These are phyloP conservation scores for Penium margaritaceum DNA, from an alignment of 139 green algal genomes.

Conservation along the genomic window DNA sequence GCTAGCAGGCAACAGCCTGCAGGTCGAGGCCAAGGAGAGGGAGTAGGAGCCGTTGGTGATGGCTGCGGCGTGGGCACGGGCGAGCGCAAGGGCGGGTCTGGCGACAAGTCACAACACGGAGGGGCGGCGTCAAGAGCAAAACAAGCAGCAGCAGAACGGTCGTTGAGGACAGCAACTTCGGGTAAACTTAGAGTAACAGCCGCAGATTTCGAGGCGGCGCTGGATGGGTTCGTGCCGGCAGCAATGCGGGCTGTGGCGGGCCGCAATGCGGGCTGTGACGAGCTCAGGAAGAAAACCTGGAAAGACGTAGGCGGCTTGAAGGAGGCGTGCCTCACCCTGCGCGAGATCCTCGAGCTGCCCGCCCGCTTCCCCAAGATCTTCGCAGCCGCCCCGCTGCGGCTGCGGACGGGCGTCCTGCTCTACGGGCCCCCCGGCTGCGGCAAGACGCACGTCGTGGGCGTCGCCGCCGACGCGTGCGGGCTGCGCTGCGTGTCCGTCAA, in stretches of 20 bases:
- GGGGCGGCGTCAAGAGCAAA: too few species aligned
- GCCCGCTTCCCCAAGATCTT: conserved; percentile 57
- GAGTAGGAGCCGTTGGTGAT: too few species aligned
- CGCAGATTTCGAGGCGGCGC: conserved; percentile 24
- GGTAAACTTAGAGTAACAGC: too few species aligned
- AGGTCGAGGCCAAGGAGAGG: too few species aligned
- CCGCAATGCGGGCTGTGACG: too few species aligned
- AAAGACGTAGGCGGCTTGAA: conserved; percentile 69
- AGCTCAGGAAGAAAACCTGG: too few species aligned
- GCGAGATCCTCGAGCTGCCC: conserved; percentile 76
- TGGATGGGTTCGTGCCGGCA: conserved; percentile 37
- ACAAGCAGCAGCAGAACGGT: too few species aligned
- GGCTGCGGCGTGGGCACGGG: too few species aligned
- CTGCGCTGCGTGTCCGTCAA: conserved; percentile 70
- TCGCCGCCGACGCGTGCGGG: conserved; percentile 59
- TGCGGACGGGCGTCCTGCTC: conserved; percentile 83
- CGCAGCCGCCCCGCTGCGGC: conserved; percentile 66
- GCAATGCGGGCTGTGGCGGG: conserved; percentile 24
- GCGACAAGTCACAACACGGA: too few species aligned
- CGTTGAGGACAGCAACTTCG: too few species aligned
- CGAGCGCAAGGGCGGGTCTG: too few species aligned
- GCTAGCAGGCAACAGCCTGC: too few species aligned
- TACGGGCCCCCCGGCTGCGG: conserved; percentile 93
- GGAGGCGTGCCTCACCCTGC: conserved; percentile 64
- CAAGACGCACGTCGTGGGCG: conserved; percentile 84